Conservation (phyloP, 2,329 filamentous ascomycete species). For the Fusarium setosum region DNA sequence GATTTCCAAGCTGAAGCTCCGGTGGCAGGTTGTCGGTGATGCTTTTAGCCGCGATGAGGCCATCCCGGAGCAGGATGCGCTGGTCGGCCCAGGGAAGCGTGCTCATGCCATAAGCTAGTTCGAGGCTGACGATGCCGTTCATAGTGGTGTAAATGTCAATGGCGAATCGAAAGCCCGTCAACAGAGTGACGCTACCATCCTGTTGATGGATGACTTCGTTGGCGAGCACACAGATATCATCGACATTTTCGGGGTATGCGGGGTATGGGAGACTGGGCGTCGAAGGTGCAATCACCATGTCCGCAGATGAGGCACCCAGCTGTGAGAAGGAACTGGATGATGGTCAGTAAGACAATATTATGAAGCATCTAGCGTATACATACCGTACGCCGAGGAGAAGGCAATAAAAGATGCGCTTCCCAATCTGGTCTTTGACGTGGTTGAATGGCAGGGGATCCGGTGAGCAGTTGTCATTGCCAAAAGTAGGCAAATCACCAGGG, state of each 20-base stretch:
- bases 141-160: constrained; percentile 84
- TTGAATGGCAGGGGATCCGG: constrained; percentile 65
- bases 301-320: constrained; percentile 76
- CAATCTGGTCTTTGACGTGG: constrained; percentile 78
- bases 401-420: constrained; percentile 87
- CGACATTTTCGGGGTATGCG: constrained; percentile 82
- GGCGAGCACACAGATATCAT: constrained; percentile 83
- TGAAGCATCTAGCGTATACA: constrained; percentile 24
- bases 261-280: constrained; percentile 83
- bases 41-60: constrained; percentile 76
- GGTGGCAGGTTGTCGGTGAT: constrained; percentile 75
- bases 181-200: constrained; percentile 72
- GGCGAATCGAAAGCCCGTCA: constrained; percentile 85
- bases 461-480: constrained; percentile 53
- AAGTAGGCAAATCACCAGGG: constrained; percentile 51
- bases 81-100: constrained; percentile 84
- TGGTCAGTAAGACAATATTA: constrained; percentile 17
- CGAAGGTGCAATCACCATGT: constrained; percentile 80
- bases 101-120: constrained; percentile 84
- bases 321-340: constrained; percentile 78
- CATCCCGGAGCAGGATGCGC: constrained; percentile 76
- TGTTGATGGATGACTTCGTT: constrained; percentile 79
- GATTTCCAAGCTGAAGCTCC: constrained; percentile 70
- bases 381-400: constrained; percentile 79
- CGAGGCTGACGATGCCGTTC: constrained; percentile 81